Percentiles rank a stretch among this genome's conserved stretches.
phyloP scores from a whole-genome alignment of 306 rosid species.

The Biancaea sappan region DNA sequence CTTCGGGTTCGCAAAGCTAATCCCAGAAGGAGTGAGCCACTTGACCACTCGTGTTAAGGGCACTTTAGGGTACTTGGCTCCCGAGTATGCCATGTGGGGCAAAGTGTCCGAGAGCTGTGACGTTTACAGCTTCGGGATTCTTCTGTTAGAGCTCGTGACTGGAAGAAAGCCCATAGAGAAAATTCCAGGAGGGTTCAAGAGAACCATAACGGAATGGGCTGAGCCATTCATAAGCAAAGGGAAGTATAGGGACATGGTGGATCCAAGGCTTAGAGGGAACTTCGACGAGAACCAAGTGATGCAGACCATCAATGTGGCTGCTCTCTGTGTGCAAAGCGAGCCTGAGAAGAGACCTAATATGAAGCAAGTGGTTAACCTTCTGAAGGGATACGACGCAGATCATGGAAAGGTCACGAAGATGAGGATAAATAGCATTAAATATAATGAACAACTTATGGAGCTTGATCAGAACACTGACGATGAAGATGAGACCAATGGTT shows the following conservation, averaged over 20 bases:
- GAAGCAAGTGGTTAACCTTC: slow-evolving; percentile 11
- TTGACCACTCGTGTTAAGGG: slow-evolving; percentile 87
- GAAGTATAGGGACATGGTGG: slow-evolving; percentile 3
- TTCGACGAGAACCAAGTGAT: background rate
- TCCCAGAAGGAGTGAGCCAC: slow-evolving; percentile 85
- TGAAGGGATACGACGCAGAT: background rate
- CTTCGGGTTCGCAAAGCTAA: slow-evolving; percentile 89
- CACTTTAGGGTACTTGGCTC: slow-evolving; percentile 90
- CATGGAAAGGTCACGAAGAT: background rate
- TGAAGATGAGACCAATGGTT: background rate
- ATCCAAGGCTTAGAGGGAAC: slow-evolving; percentile 1
- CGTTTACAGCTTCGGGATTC: slow-evolving; percentile 86
- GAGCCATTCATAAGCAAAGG: background rate
- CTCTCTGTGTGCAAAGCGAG: slow-evolving; percentile 10
- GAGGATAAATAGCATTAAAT: background rate
- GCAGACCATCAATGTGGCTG: background rate
- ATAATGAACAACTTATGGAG: background rate
- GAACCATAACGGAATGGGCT: slow-evolving; percentile 17
- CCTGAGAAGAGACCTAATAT: slow-evolving; percentile 7
- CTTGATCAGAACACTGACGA: background rate
- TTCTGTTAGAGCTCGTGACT: slow-evolving; percentile 70
- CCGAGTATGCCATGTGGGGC: slow-evolving; percentile 97
- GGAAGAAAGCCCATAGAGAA: slow-evolving; percentile 86
- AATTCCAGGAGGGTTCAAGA: slow-evolving; percentile 74
- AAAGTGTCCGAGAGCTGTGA: slow-evolving; percentile 86